Evolutionary conservation across 164 flowering plant species (phyloP).

Genomic region (Vitis amurensis): DNA sequence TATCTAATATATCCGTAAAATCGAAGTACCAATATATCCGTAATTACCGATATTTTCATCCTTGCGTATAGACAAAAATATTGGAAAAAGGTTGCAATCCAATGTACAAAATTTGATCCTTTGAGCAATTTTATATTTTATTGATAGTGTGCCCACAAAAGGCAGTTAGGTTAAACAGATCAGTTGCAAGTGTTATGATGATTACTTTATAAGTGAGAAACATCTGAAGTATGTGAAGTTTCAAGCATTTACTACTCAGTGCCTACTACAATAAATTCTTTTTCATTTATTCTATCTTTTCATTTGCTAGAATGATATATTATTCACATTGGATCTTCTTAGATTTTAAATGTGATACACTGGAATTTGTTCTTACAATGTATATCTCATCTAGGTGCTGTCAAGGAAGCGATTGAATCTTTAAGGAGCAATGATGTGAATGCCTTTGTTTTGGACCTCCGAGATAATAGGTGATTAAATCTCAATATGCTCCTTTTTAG

Average conservation of each 20-base stretch:
- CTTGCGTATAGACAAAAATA: no score
- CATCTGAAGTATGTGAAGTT: neutral
- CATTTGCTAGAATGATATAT: neutral
- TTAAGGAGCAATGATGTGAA: conserved; percentile 70
- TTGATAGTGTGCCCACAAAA: no score
- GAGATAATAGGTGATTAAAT: conserved; percentile 83
- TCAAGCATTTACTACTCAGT: neutral
- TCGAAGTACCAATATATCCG: no score
- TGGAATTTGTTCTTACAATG: conserved; percentile 1
- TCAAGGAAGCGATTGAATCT: conserved; percentile 81
- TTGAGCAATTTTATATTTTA: no score
- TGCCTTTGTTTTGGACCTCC: conserved; percentile 95
- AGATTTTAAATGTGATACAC: neutral
- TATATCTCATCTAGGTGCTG: conserved; percentile 58
- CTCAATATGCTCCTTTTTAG: conserved; percentile 11
- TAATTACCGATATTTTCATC: no score
- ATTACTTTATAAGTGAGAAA: no score
- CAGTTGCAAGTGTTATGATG: no score
- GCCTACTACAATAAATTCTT: neutral
- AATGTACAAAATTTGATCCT: no score
- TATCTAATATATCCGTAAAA: no score
- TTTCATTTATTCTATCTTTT: neutral
- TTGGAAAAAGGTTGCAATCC: no score
- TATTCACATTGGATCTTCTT: neutral
- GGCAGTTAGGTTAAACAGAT: no score